Evolutionary conservation across 2,329 filamentous ascomycete genomes (phyloP).

Genomic region (Phyllosticta ampelicida): DNA sequence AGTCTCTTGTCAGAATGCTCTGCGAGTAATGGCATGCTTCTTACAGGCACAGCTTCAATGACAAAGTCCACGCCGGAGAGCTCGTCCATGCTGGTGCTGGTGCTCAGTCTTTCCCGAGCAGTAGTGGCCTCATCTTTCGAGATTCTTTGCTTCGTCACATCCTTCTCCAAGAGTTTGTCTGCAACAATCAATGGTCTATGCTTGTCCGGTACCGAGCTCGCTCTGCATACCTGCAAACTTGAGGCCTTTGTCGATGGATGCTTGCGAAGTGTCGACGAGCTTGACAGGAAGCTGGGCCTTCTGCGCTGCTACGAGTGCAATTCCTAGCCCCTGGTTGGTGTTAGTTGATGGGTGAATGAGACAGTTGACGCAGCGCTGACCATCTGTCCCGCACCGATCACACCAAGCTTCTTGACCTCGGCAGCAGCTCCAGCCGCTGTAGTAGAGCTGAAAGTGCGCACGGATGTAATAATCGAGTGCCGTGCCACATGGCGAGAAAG

Average conservation of each 20-base stretch:
- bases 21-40: not conserved
- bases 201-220: not conserved
- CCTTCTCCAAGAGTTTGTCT: slow-evolving; percentile 90
- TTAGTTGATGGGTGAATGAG: slow-evolving; percentile 15
- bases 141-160: slow-evolving; percentile 78
- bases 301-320: slow-evolving; percentile 85
- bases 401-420: slow-evolving; percentile 77
- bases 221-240: slow-evolving; percentile 63
- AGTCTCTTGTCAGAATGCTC: not conserved
- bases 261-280: slow-evolving; percentile 73
- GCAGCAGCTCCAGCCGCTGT: slow-evolving; percentile 47
- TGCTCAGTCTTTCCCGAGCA: slow-evolving; percentile 56
- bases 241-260: slow-evolving; percentile 77
- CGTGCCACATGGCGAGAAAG: slow-evolving; percentile 21
- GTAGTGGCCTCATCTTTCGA: slow-evolving; percentile 70
- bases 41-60: slow-evolving; percentile 80
- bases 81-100: slow-evolving; percentile 64
- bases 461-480: slow-evolving; percentile 20
- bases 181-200: not conserved
- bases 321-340: slow-evolving; percentile 69
- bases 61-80: slow-evolving; percentile 86
- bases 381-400: slow-evolving; percentile 94
- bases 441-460: slow-evolving; percentile 56
- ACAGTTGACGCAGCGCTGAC: slow-evolving; percentile 37
- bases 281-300: slow-evolving; percentile 75